Percentiles rank a stretch among this genome's conserved stretches.
These are phyloP conservation scores for Phytopythium litorale DNA, from an alignment of 352 stramenopile species.

Conservation along the genomic window DNA sequence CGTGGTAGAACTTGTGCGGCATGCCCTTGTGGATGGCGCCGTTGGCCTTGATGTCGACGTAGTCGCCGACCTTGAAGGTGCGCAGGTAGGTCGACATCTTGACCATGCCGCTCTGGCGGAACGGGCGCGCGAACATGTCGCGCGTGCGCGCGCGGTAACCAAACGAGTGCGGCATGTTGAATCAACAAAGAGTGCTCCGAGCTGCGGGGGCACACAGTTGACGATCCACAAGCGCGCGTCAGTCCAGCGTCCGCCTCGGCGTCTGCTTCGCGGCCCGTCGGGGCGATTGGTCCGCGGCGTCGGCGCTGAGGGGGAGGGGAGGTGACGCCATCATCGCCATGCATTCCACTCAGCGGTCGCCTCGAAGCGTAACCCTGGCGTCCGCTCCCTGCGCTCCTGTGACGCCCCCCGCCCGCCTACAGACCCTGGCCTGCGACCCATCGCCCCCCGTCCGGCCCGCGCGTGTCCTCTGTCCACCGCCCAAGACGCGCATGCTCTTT, in stretches of 20 bases:
- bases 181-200: slow-evolving; percentile 32
- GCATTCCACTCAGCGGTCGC: no score
- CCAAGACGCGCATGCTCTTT: slow-evolving; percentile 9
- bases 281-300: no score
- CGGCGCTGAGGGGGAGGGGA: no score
- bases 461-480: neutral
- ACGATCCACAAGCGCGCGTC: neutral
- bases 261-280: no score
- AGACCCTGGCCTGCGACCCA: no score
- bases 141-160: slow-evolving; percentile 98
- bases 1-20: slow-evolving; percentile 99
- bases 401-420: no score
- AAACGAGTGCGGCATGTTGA: slow-evolving; percentile 98
- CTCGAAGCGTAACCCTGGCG: no score
- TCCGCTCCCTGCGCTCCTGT: no score
- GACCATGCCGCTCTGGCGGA: slow-evolving; percentile 95
- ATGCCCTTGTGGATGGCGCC: slow-evolving; percentile 99
- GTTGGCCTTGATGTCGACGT: slow-evolving; percentile 99
- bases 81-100: slow-evolving; percentile 97
- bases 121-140: slow-evolving; percentile 99
- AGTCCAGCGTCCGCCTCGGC: neutral
- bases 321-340: no score
- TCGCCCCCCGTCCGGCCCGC: neutral
- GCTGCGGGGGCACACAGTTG: slow-evolving; percentile 11
- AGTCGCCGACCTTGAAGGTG: slow-evolving; percentile 99